phyloP scores from a whole-genome alignment of 2,329 filamentous ascomycete genomes.

The Kalaharituber pfeilii region DNA sequence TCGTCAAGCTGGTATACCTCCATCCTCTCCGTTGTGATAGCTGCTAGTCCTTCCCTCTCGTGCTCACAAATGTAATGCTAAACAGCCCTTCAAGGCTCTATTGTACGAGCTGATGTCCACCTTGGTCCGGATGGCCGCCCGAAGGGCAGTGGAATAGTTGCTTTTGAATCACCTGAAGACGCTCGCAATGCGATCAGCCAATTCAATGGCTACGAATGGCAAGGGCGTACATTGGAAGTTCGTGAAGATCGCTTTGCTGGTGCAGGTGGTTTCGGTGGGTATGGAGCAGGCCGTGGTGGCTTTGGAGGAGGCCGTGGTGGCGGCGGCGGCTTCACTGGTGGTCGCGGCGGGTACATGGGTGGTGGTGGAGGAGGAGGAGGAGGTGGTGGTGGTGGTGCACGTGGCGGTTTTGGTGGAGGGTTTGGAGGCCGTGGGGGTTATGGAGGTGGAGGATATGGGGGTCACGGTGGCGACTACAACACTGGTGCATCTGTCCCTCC shows the following conservation, averaged over 20 bases:
- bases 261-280: constrained; percentile 30
- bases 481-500: constrained; percentile 41
- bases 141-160: constrained; percentile 92
- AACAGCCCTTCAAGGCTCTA: constrained; percentile 40
- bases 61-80: constrained; percentile 8
- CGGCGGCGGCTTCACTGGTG: constrained; percentile 37
- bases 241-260: constrained; percentile 88
- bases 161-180: constrained; percentile 87
- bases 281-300: constrained; percentile 30
- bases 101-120: constrained; percentile 92
- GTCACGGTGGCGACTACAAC: constrained; percentile 31
- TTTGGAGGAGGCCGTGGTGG: constrained; percentile 29
- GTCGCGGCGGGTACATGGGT: constrained; percentile 31
- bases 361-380: constrained; percentile 43
- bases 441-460: constrained; percentile 28
- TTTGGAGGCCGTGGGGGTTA: constrained; percentile 23
- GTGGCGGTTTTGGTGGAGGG: constrained; percentile 20
- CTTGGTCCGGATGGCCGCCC: constrained; percentile 77
- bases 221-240: constrained; percentile 80
- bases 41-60: constrained; percentile 10
- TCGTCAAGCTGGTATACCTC: constrained; percentile 76
- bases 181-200: constrained; percentile 90
- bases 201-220: constrained; percentile 98
- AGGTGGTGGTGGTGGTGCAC: constrained; percentile 24
- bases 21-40: constrained; percentile 20